A percentile compares a stretch with the other conserved stretches of the same genome.
Evolutionary conservation across 2,329 filamentous ascomycete species (phyloP).

Genomic region (Fusarium setosum): DNA sequence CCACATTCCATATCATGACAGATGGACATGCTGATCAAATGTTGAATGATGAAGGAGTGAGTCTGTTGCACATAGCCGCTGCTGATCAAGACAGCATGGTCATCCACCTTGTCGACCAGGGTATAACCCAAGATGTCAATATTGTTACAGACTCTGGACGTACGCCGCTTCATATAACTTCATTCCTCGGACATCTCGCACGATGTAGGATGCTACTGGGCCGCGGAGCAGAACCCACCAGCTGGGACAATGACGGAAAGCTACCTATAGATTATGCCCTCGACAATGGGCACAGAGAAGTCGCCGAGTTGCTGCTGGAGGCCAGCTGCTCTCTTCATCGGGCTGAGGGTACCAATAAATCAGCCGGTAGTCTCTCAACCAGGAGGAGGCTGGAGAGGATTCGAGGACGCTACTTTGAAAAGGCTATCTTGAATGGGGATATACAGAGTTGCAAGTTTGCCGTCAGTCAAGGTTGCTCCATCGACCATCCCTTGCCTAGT

Average conservation of each 20-base stretch:
- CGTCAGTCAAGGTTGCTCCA: background rate
- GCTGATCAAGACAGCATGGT: background rate
- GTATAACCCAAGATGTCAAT: background rate
- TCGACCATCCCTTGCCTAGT: background rate
- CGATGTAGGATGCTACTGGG: background rate
- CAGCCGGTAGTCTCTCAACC: background rate
- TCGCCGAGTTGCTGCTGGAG: background rate
- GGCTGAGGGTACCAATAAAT: too few relatives aligned
- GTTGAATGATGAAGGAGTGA: background rate
- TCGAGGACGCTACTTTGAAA: background rate
- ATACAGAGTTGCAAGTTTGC: background rate
- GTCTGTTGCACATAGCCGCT: conserved; percentile 3
- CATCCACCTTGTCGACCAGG: background rate
- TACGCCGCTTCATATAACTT: conserved; percentile 4
- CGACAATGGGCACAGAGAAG: background rate
- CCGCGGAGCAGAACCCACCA: background rate
- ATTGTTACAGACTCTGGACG: background rate
- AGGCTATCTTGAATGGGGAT: background rate
- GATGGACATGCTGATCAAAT: too few relatives aligned
- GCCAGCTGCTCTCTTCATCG: background rate
- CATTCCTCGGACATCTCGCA: background rate
- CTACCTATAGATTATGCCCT: background rate
- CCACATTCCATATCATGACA: background rate
- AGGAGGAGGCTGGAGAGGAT: background rate
- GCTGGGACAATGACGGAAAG: background rate